Conservation (phyloP, 2,329 filamentous ascomycete species). For the Pleurostoma richardsiae region DNA sequence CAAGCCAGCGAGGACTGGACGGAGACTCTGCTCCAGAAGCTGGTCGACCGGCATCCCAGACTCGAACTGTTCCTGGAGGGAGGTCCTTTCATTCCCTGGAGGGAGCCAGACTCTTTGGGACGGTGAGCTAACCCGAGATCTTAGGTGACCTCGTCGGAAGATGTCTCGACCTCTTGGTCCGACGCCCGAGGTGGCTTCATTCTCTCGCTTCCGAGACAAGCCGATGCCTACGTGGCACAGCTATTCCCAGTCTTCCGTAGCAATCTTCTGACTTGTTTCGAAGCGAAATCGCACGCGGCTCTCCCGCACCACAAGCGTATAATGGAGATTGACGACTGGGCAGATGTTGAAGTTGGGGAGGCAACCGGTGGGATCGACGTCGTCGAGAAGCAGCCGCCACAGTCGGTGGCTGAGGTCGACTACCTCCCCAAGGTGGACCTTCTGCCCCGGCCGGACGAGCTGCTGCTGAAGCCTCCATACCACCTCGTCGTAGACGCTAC, state of each 20-base stretch:
- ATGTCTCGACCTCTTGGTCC: conserved; percentile 31
- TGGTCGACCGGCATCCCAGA: conserved; percentile 11
- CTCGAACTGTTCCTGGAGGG: conserved; percentile 32
- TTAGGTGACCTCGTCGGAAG: conserved; percentile 15
- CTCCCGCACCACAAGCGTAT: conserved; percentile 2
- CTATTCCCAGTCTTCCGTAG: conserved; percentile 28
- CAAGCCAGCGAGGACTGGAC: conserved; percentile 32
- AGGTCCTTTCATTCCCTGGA: conserved; percentile 2
- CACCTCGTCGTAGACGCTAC: conserved; percentile 32
- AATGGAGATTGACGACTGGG: conserved; percentile 33
- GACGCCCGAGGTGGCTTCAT: conserved; percentile 28
- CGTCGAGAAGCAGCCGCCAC: conserved; percentile 3
- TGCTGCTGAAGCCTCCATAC: conserved; percentile 42
- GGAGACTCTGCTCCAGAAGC: conserved; percentile 33
- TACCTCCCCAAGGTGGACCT: conserved; percentile 33
- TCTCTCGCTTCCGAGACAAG: conserved; percentile 27
- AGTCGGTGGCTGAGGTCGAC: conserved; percentile 10
- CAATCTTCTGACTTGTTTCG: conserved; percentile 28
- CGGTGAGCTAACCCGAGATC: no score
- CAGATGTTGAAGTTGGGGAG: conserved; percentile 30
- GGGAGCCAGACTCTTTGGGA: no score
- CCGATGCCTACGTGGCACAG: conserved; percentile 22
- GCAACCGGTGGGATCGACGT: conserved; percentile 28
- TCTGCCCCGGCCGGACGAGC: conserved; percentile 40
- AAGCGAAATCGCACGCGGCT: conserved; percentile 9